Evolutionary conservation across 257 asterid species (phyloP), one percentile per base, ranked within the genome.

Genomic region (Leptodermis oblonga): DNA sequence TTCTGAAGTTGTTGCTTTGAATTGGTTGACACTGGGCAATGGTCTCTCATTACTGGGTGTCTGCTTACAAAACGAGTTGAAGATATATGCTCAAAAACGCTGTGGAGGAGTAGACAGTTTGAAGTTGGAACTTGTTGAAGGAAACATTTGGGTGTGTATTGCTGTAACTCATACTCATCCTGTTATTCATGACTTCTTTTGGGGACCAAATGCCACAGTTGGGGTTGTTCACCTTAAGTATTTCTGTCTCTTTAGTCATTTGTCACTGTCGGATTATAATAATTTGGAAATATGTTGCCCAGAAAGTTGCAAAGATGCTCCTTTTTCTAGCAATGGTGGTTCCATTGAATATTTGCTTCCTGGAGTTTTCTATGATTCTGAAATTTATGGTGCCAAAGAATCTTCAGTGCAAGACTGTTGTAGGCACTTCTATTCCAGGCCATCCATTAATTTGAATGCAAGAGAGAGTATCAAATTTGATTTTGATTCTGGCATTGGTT

Each of bases 131-230:
- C 73, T 77, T 78, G 30, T 66, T 69, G 88, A 89, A 76, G 85
- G 70, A 70, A 82, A 79, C 80, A 72, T 84, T 66, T 93, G 97
- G 97, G 72, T 83, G 43, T 89, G 97, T 76, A 81, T 90, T 73
- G 97, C 97, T 22, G 80, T 71, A 63, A 77, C 73, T 72, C 80
- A 74, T 69, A 82, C 79, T 69, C 45, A 78, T 75, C 88, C 91
- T 72, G 77, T 80, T 62, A 81, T 83, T 72, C 82, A 75, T 13
- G 88, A 89, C 73, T 90, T 93, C 76, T 86, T 80, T 70, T 93
- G 99, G 99, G 97, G 96, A 62, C 96, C 99, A 65, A 90, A 86
- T 73, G 92, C 92, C 65, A 81, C 84, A 36, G 69, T 82, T 68
- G 71, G 86, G 78, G 83, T 84, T 65, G 85, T 89, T 80, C 96